Conservation (phyloP, 306 rosid genomes). For the Geum urbanum region DNA sequence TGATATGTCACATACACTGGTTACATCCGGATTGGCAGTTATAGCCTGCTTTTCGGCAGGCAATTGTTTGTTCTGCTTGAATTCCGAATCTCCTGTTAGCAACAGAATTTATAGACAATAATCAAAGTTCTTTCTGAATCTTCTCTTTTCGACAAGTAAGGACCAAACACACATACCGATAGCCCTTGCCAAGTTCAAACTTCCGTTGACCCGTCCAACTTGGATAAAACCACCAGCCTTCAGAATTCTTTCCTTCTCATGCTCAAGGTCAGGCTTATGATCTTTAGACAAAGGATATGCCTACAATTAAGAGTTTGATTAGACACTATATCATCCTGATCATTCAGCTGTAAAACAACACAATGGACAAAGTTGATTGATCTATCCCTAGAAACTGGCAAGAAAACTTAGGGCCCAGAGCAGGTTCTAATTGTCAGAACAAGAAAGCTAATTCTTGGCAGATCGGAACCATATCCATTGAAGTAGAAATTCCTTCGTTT, state of each 20-base stretch:
- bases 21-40: slow-evolving; percentile 81
- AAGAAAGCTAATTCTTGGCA: not conserved
- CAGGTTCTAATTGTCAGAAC: not conserved
- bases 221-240: slow-evolving; percentile 93
- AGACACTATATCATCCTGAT: slow-evolving; percentile 14
- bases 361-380: not conserved
- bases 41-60: slow-evolving; percentile 86
- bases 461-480: not conserved
- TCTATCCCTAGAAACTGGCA: slow-evolving; percentile 1
- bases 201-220: slow-evolving; percentile 93
- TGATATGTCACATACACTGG: slow-evolving; percentile 44
- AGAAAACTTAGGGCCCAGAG: slow-evolving; percentile 1
- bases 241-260: slow-evolving; percentile 81
- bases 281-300: slow-evolving; percentile 85
- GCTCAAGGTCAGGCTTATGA: slow-evolving; percentile 91
- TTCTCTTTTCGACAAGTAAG: not conserved
- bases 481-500: not conserved
- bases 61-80: slow-evolving; percentile 76
- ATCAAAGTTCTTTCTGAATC: slow-evolving; percentile 3
- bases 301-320: slow-evolving; percentile 43
- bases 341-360: slow-evolving; percentile 13
- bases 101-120: slow-evolving; percentile 14
- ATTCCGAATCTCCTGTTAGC: slow-evolving; percentile 74
- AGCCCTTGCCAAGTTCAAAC: slow-evolving; percentile 89
- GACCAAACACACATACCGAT: slow-evolving; percentile 46